Evolutionary conservation across 495 filamentous ascomycete species (phyloP).

Genomic region (Lindgomyces ingoldianus): DNA sequence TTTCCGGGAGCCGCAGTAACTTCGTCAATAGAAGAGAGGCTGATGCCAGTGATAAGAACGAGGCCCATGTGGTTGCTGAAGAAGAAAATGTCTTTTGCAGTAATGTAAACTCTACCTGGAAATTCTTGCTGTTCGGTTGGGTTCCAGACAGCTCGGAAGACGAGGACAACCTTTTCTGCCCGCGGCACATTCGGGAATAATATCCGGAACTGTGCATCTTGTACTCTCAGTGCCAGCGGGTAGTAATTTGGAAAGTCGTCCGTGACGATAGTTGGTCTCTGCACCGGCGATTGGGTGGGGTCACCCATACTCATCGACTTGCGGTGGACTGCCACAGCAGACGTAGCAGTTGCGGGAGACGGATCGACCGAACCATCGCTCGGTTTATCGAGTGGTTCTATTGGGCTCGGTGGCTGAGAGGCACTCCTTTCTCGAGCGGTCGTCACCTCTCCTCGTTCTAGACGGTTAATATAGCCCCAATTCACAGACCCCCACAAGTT

Average conservation of each 20-base stretch:
- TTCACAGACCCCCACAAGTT: conserved; percentile 90
- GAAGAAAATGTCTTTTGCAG: conserved; percentile 83
- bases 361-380: conserved; percentile 3
- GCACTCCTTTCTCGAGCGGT: conserved; percentile 19
- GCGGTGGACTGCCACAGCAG: conserved; percentile 54
- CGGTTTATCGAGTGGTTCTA: conserved; percentile 13
- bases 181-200: conserved; percentile 78
- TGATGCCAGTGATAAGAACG: conserved; percentile 74
- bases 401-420: conserved; percentile 34
- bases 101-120: conserved; percentile 87
- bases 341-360: conserved; percentile 12
- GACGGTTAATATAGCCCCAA: conserved; percentile 73
- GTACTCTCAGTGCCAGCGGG: conserved; percentile 76
- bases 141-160: conserved; percentile 74
- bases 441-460: conserved; percentile 59
- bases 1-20: conserved; percentile 86
- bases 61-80: conserved; percentile 95
- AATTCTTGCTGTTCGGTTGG: conserved; percentile 78
- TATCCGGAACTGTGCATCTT: conserved; percentile 90
- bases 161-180: conserved; percentile 76
- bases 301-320: conserved; percentile 78
- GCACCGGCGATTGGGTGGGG: conserved; percentile 10
- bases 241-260: conserved; percentile 79
- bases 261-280: conserved; percentile 47
- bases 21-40: conserved; percentile 74